Conservation (phyloP, 192 early-diverging fungal genomes). For the Coemansia sp. region DNA sequence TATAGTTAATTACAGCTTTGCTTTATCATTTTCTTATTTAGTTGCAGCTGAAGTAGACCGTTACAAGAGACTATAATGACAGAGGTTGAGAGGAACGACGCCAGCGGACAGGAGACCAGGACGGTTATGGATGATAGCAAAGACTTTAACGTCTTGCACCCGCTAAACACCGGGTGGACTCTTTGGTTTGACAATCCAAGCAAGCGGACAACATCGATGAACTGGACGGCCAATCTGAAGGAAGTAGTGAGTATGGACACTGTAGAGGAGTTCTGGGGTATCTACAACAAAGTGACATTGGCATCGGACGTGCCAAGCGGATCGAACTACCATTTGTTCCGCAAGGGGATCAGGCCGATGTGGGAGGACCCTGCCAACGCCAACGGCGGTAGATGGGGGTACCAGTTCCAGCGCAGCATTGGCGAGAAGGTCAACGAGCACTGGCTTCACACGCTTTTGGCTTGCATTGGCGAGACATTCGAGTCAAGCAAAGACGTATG, state of each 20-base stretch:
- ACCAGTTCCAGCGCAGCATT: constrained; percentile 71
- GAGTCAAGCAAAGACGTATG: constrained; percentile 78
- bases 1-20: background rate
- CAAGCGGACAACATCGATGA: constrained; percentile 73
- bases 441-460: constrained; percentile 88
- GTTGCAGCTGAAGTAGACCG: background rate
- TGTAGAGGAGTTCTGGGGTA: constrained; percentile 98
- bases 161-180: constrained; percentile 87
- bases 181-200: constrained; percentile 92
- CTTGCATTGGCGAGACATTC: constrained; percentile 87
- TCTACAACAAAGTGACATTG: constrained; percentile 86
- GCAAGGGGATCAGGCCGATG: constrained; percentile 86
- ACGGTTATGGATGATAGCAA: constrained; percentile 64
- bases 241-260: constrained; percentile 88
- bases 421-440: constrained; percentile 76
- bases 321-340: constrained; percentile 95
- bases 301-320: constrained; percentile 71
- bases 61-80: constrained; percentile 25
- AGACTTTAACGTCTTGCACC: constrained; percentile 87
- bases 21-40: background rate
- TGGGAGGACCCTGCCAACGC: constrained; percentile 94
- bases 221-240: constrained; percentile 87
- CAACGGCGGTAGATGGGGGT: constrained; percentile 90
- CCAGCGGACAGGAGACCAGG: constrained; percentile 22
- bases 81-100: constrained; percentile 20